phyloP scores from a whole-genome alignment of 176 grass and related monocot genomes.

The Oryza longistaminata region DNA sequence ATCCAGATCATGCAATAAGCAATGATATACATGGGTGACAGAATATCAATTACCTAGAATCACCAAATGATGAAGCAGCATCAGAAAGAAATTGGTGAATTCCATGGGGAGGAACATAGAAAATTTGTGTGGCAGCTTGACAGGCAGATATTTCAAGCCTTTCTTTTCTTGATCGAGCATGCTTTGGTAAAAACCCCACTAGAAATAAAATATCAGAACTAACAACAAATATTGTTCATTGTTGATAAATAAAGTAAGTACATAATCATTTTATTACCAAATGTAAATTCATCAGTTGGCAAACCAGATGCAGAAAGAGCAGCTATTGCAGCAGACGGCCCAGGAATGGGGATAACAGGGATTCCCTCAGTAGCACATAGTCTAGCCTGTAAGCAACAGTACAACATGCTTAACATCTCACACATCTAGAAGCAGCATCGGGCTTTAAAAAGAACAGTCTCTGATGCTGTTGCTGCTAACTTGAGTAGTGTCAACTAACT shows the following conservation, averaged over 20 bases:
- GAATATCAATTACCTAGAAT: slow-evolving; percentile 56
- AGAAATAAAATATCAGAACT: slow-evolving; percentile 42
- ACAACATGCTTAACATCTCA: slow-evolving; percentile 20
- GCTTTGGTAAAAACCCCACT: slow-evolving; percentile 96
- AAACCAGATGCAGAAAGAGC: slow-evolving; percentile 92
- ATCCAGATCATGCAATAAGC: neutral
- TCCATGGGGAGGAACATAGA: slow-evolving; percentile 88
- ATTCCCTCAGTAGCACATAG: slow-evolving; percentile 76
- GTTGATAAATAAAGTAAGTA: slow-evolving; percentile 32
- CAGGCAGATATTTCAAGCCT: slow-evolving; percentile 73
- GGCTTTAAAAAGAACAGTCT: neutral
- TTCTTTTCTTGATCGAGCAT: slow-evolving; percentile 66
- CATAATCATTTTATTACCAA: slow-evolving; percentile 51
- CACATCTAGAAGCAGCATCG: slow-evolving; percentile 1
- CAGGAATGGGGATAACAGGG: slow-evolving; percentile 78
- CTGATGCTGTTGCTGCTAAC: slow-evolving; percentile 20
- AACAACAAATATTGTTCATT: neutral
- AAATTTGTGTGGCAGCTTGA: slow-evolving; percentile 86
- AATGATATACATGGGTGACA: neutral
- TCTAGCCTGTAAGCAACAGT: slow-evolving; percentile 65
- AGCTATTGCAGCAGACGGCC: slow-evolving; percentile 73
- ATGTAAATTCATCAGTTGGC: slow-evolving; percentile 87
- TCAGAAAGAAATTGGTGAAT: slow-evolving; percentile 84
- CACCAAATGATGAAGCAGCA: slow-evolving; percentile 67
- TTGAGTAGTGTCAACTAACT: slow-evolving; percentile 18